Evolutionary conservation across 768 basidiomycete genomes (phyloP), one percentile per base, ranked within the genome.

Genomic region (Hygrocybe punicea): DNA sequence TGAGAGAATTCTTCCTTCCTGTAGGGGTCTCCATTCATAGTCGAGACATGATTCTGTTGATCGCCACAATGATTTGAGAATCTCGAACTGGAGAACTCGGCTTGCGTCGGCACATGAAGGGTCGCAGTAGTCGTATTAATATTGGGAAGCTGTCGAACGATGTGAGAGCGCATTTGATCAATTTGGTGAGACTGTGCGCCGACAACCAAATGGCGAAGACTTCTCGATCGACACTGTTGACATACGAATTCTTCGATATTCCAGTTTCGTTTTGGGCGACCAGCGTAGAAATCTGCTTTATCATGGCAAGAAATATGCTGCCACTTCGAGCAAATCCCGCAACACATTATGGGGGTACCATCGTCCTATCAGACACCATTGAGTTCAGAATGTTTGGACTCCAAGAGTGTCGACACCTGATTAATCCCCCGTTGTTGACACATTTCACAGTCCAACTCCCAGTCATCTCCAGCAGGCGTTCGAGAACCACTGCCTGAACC

Each of bases 261-360:
- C 94, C 94, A 97, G 62, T 94, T 84, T 17, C 93, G 84, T 61
- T 76, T 81, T 4, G 81, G 82, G 13, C 79, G 80, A 21, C 91
- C 88, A 44, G 81, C 79, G 19, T 76, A 71, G 29, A 73, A 70
- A 69, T 95, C 93, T 25, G 78, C 82, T 48, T 71, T 73, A 65
- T 96, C 90, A 65, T 95, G 91, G 64, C 94, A 97, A 19, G 75
- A 67, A 34, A 91, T 91, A 64, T 97, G 94, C 63, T 96, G 94
- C 94, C 93, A 97, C 69, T 84, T 84, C 13, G 78, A 81, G 69
- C 94, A 97, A 25, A 72, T 67, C 21, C 89, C 90, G 65, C 94
- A 97, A 36, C 84, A 91, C 67, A 93, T 82, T 73, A 96, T 80
- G 3, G 89, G 84, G 10, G 77, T 74, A 10, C 85, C 88, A 58